A percentile compares a stretch with the other conserved stretches of the same genome.
phyloP scores from a whole-genome alignment of 106 monocot species.

The Vanilla planifolia region DNA sequence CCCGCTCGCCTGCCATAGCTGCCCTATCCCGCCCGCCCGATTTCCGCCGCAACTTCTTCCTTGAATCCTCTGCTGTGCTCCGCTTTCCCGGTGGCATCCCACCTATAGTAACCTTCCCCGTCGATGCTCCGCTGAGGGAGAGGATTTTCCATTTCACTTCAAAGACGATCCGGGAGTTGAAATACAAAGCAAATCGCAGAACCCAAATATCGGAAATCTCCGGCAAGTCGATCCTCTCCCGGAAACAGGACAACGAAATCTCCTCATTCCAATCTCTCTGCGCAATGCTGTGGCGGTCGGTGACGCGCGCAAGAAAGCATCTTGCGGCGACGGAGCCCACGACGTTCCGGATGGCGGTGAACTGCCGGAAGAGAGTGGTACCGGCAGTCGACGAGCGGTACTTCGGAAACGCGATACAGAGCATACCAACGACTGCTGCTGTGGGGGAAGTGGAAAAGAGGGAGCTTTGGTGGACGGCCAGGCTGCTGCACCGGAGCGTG shows the following conservation, averaged over 20 bases:
- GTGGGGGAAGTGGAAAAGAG: conserved; percentile 40
- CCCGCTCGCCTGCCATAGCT: conserved; percentile 28
- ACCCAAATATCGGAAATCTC: conserved; percentile 13
- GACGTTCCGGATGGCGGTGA: conserved; percentile 76
- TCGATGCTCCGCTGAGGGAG: conserved; percentile 45
- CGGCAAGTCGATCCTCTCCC: conserved; percentile 36
- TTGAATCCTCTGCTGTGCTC: conserved; percentile 52
- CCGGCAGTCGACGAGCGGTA: conserved; percentile 50
- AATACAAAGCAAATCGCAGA: conserved; percentile 36
- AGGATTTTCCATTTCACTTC: conserved; percentile 63
- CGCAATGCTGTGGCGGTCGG: conserved; percentile 69
- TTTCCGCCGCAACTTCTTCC: conserved; percentile 66
- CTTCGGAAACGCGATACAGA: conserved; percentile 98
- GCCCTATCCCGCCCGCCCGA: conserved; percentile 35
- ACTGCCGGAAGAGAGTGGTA: conserved; percentile 68
- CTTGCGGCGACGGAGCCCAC: conserved; percentile 23
- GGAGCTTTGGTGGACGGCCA: conserved; percentile 51
- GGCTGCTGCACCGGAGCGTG: conserved; percentile 46
- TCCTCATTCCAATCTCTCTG: conserved; percentile 87
- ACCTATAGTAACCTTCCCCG: conserved; percentile 50
- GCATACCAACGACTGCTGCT: conserved; percentile 47
- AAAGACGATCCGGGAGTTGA: conserved; percentile 44
- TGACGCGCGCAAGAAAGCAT: conserved; percentile 57
- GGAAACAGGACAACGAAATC: conserved; percentile 18
- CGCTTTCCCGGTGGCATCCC: conserved; percentile 30